Percentiles rank a stretch among this genome's conserved stretches.
Conservation (phyloP, 2,329 filamentous ascomycete species). For the Xylariaceae sp. region DNA sequence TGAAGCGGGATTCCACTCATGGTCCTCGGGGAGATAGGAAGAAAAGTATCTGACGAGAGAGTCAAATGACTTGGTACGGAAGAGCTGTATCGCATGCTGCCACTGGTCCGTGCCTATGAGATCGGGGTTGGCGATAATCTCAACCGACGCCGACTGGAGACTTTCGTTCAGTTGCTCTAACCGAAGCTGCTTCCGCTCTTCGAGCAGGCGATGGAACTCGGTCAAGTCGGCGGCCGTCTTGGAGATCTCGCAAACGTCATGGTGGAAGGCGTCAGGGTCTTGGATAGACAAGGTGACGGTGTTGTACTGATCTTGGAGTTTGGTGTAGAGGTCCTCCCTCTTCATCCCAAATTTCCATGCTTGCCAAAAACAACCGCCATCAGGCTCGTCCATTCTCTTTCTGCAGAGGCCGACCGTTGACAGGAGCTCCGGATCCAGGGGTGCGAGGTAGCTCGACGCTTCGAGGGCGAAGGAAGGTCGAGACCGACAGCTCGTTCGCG, state of each 20-base stretch:
- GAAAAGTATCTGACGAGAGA: conserved; percentile 56
- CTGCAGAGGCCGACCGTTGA: too few species aligned
- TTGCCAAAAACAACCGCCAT: conserved; percentile 45
- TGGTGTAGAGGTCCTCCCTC: conserved; percentile 52
- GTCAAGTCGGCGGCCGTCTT: conserved; percentile 43
- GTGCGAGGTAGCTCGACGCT: conserved; percentile 12
- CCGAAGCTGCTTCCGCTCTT: conserved; percentile 48
- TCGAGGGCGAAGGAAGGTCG: conserved; percentile 1
- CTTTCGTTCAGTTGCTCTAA: conserved; percentile 50
- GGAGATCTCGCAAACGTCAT: conserved; percentile 56
- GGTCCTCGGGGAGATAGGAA: conserved; percentile 50
- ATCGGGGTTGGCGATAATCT: conserved; percentile 55
- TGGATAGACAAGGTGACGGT: conserved; percentile 51
- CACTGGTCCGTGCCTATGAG: conserved; percentile 55
- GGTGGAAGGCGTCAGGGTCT: conserved; percentile 56
- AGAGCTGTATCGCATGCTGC: conserved; percentile 53
- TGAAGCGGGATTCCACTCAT: conserved; percentile 35
- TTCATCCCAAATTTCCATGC: conserved; percentile 60
- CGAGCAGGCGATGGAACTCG: conserved; percentile 51
- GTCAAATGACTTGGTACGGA: conserved; percentile 53
- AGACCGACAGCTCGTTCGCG: conserved; percentile 5
- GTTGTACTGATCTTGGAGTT: conserved; percentile 56
- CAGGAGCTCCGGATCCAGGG: too few species aligned
- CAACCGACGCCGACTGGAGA: conserved; percentile 52
- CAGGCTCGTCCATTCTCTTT: conserved; percentile 49